Base-by-base conservation (phyloP, 257 asterid species). In the Thymus mandschuricus region DNA sequence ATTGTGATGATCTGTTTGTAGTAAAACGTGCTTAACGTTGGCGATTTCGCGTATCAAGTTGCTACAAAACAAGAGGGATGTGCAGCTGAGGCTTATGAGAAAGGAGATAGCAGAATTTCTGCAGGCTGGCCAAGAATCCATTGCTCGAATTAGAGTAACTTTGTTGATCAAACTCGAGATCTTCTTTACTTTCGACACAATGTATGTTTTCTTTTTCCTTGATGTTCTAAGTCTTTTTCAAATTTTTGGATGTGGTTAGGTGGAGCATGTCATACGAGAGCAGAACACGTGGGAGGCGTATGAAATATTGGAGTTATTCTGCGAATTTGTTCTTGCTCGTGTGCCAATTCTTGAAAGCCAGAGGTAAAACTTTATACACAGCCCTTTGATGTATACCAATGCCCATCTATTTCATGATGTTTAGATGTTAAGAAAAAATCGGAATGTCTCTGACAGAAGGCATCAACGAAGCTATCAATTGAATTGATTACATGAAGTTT, bases 31-130 rank as follows among this genome's bases (percentile, higher is more conserved):
- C 86, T 82, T 94, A 80, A 84, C 92, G 9, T 79, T 94, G 89
- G 86, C 91, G 15, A 87, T 91, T 64, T 89, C 98, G 34, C 95
- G 97, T 44, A 88, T 89, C 64, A 89, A 94, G 78, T 79, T 94
- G 87, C 75, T 91, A 83, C 98, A 89, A 88, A 91, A 91, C 88
- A 91, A 91, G 81, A 79, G 97, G 66, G 96, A 84, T 49, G 89
- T 75, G 76, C 95, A 94, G 82, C 80, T 91, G 69, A 94, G 75
- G 86, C 82, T 84, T 65, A 91, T 91, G 96, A 79, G 91, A 27
- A 94, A 89, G 77, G 97, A 91, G 86, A 91, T 94, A 44, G 96
- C 97, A 27, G 95, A 89, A 41, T 91, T 94, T 83, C 82, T 94
- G 75, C 96, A 81, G 76, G 76, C 96, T 60, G 98, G 97, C 69